Percentiles rank a stretch among this genome's conserved stretches.
phyloP scores from a whole-genome alignment of 1,284 basidiomycete species.

The Anthracocystis setariae region DNA sequence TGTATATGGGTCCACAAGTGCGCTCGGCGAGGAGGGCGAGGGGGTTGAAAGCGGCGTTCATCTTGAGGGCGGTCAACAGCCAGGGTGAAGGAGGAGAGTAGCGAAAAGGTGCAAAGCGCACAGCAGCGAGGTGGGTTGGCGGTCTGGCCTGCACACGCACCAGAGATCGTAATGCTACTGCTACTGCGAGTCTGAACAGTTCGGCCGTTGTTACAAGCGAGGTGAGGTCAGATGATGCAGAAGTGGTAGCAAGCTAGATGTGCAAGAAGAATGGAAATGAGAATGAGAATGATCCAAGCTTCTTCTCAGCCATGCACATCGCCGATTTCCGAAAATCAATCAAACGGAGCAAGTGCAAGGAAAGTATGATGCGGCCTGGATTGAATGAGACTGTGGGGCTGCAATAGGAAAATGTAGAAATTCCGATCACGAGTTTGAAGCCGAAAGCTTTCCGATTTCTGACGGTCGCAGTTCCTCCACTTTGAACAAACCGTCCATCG shows the following conservation, averaged over 20 bases:
- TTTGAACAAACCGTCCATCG: background rate
- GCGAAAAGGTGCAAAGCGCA: slow-evolving; percentile 14
- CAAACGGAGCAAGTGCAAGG: too few species aligned
- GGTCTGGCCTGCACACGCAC: slow-evolving; percentile 2
- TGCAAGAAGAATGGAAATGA: background rate
- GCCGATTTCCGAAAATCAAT: slow-evolving; percentile 29
- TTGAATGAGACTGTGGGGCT: slow-evolving; percentile 16
- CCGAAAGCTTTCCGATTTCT: slow-evolving; percentile 6
- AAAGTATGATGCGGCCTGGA: too few species aligned
- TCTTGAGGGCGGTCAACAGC: slow-evolving; percentile 10
- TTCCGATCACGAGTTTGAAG: slow-evolving; percentile 26
- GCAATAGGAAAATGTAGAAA: slow-evolving; percentile 4
- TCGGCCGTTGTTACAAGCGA: background rate
- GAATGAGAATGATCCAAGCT: background rate
- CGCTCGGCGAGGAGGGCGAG: slow-evolving; percentile 50
- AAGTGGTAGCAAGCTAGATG: background rate
- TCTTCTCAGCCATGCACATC: slow-evolving; percentile 8
- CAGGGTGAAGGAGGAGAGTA: slow-evolving; percentile 11
- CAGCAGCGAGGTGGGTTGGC: slow-evolving; percentile 1
- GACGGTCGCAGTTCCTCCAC: slow-evolving; percentile 29
- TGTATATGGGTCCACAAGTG: slow-evolving; percentile 54
- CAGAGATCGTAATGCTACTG: slow-evolving; percentile 2
- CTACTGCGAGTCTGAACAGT: slow-evolving; percentile 16
- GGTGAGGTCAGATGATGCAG: background rate
- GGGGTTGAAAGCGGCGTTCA: slow-evolving; percentile 42